These are phyloP conservation scores for Skeletonema potamos DNA, from an alignment of 108 stramenopile species.

Conservation along the genomic window DNA sequence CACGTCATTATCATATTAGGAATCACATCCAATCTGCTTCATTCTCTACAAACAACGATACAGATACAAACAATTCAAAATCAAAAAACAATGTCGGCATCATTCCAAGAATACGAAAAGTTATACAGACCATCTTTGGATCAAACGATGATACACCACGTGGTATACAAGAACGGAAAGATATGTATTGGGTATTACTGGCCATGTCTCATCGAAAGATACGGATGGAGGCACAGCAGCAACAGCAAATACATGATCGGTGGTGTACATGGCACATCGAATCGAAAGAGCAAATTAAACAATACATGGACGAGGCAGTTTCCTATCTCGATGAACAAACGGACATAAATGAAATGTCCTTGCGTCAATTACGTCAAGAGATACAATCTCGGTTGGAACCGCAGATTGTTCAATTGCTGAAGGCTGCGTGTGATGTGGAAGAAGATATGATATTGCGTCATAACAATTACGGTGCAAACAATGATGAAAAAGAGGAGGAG, in stretches of 20 bases:
- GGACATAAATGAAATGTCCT: conserved; percentile 53
- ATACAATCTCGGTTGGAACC: conserved; percentile 59
- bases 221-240: conserved; percentile 15
- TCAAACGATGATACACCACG: conserved; percentile 49
- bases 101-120: conserved; percentile 11
- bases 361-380: conserved; percentile 56
- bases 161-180: conserved; percentile 68
- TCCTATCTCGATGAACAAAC: conserved; percentile 44
- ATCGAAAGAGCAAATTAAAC: conserved; percentile 25
- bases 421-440: conserved; percentile 53
- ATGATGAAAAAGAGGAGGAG: not conserved
- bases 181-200: conserved; percentile 56
- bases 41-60: not conserved
- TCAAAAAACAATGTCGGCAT: not conserved
- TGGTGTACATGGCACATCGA: conserved; percentile 19
- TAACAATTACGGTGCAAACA: not conserved
- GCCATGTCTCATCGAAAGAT: conserved; percentile 47
- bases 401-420: conserved; percentile 56
- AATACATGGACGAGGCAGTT: conserved; percentile 51
- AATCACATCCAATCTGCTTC: not conserved
- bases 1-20: not conserved
- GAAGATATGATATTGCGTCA: conserved; percentile 26
- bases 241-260: not conserved
- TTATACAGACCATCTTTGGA: conserved; percentile 29
- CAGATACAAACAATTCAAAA: not conserved